These are phyloP conservation scores for Ophiostoma piceae DNA, from an alignment of 2,329 filamentous ascomycete species.

Conservation along the genomic window DNA sequence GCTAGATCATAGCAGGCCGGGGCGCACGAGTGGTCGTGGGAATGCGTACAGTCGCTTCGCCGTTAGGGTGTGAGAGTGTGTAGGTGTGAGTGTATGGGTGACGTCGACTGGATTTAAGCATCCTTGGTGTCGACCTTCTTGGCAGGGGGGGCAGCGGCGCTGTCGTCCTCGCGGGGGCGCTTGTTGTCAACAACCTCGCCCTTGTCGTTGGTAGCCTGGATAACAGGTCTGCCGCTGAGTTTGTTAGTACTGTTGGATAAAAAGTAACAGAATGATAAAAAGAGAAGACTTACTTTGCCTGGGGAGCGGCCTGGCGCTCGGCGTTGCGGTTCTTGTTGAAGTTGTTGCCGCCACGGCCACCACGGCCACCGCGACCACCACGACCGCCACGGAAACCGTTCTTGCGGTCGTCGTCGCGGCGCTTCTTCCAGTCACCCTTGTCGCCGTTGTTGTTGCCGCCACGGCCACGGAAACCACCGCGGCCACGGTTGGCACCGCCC, in stretches of 20 bases:
- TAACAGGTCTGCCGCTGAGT: conserved; percentile 37
- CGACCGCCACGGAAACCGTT: conserved; percentile 50
- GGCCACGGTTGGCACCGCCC: conserved; percentile 34
- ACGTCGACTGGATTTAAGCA: neutral
- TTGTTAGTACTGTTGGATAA: neutral
- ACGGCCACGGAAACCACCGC: conserved; percentile 35
- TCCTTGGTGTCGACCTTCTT: conserved; percentile 59
- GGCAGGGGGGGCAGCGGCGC: conserved; percentile 43
- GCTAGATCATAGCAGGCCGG: neutral
- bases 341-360: conserved; percentile 34
- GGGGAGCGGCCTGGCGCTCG: conserved; percentile 29
- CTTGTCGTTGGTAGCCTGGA: conserved; percentile 41
- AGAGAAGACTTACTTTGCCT: conserved; percentile 23
- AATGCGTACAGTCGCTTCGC: neutral
- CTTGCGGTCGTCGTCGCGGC: conserved; percentile 57
- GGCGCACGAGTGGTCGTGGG: neutral
- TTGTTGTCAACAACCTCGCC: conserved; percentile 40
- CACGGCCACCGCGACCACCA: conserved; percentile 37
- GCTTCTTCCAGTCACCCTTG: conserved; percentile 58
- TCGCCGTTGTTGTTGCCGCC: conserved; percentile 34
- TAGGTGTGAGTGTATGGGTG: neutral
- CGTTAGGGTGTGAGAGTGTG: neutral
- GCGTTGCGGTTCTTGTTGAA: conserved; percentile 32
- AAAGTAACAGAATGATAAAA: too few relatives aligned
- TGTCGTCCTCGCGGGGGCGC: conserved; percentile 49